These are phyloP conservation scores for Flammula alnicola DNA, from an alignment of 1,284 basidiomycete genomes.

Conservation along the genomic window DNA sequence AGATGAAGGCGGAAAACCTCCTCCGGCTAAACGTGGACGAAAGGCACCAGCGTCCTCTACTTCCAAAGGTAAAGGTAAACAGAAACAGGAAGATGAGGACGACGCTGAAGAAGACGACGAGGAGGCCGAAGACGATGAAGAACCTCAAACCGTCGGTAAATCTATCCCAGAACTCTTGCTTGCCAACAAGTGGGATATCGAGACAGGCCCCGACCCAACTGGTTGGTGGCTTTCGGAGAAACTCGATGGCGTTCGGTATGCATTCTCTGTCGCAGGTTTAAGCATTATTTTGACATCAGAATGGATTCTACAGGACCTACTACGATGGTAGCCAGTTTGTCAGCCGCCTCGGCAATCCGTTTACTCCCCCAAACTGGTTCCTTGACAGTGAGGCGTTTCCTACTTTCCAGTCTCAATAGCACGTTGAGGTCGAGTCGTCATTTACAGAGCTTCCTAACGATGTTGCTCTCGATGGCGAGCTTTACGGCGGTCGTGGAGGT, in stretches of 20 bases:
- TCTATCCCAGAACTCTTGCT: conserved; percentile 52
- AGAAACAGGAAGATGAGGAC: too few species aligned
- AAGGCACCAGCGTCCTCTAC: conserved; percentile 19
- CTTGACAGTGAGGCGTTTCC: conserved; percentile 57
- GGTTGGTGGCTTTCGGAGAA: conserved; percentile 76
- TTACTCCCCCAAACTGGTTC: conserved; percentile 65
- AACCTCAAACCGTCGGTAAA: conserved; percentile 27
- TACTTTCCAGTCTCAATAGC: not conserved
- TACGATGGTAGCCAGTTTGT: conserved; percentile 64
- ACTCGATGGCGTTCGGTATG: conserved; percentile 60
- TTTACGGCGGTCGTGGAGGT: conserved; percentile 62
- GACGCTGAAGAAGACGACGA: conserved; percentile 25
- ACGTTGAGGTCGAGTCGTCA: not conserved
- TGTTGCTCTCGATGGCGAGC: conserved; percentile 64
- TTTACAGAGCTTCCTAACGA: conserved; percentile 60
- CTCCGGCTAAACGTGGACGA: conserved; percentile 26
- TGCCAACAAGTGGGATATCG: conserved; percentile 64
- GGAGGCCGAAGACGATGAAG: conserved; percentile 29
- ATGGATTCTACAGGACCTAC: conserved; percentile 46
- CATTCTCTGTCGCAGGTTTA: conserved; percentile 3
- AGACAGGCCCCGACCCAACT: conserved; percentile 57
- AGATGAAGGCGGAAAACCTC: conserved; percentile 32
- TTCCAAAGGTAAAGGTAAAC: conserved; percentile 28
- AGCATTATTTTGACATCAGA: not conserved
- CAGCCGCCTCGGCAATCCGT: conserved; percentile 63